phyloP scores from a whole-genome alignment of 768 basidiomycete species.

The Mycena galopus region DNA sequence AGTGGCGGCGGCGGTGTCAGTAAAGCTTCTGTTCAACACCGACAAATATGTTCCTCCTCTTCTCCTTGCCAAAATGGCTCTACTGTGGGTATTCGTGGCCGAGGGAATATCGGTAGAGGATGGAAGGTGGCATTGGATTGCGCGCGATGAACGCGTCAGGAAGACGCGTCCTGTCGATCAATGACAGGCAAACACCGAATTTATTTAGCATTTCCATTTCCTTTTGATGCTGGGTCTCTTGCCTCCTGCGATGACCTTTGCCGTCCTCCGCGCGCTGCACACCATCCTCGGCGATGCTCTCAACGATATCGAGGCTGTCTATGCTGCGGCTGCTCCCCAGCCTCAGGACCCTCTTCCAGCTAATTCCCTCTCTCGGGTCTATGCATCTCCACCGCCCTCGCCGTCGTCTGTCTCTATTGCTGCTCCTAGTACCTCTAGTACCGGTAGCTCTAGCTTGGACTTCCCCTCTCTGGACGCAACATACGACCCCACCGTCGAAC shows the following conservation, averaged over 20 bases:
- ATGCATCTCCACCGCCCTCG: slow-evolving; percentile 40
- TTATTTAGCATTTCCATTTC: not conserved
- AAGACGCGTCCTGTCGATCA: slow-evolving; percentile 26
- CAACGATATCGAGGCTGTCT: slow-evolving; percentile 75
- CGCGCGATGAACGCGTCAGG: not conserved
- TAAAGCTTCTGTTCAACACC: slow-evolving; percentile 4
- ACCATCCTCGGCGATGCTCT: slow-evolving; percentile 76
- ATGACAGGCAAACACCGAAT: slow-evolving; percentile 18
- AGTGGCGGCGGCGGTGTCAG: slow-evolving; percentile 19
- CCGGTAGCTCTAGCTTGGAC: slow-evolving; percentile 55
- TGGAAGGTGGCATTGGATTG: not conserved
- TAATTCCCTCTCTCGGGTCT: slow-evolving; percentile 19
- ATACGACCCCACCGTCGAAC: slow-evolving; percentile 56
- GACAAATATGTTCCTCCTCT: slow-evolving; percentile 5
- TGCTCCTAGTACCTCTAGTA: slow-evolving; percentile 26
- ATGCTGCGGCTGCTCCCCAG: slow-evolving; percentile 46
- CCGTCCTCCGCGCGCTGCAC: slow-evolving; percentile 73
- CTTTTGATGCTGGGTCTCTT: not conserved
- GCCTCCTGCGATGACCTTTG: slow-evolving; percentile 59
- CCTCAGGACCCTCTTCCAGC: not conserved
- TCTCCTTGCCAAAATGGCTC: not conserved
- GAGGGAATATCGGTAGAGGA: not conserved
- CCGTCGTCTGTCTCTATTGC: slow-evolving; percentile 32
- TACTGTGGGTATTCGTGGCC: slow-evolving; percentile 18
- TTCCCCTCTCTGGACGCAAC: slow-evolving; percentile 71